Evolutionary conservation across 2,329 filamentous ascomycete species (phyloP), one percentile per base, ranked within the genome.

Genomic region (Paraphoma sp.): DNA sequence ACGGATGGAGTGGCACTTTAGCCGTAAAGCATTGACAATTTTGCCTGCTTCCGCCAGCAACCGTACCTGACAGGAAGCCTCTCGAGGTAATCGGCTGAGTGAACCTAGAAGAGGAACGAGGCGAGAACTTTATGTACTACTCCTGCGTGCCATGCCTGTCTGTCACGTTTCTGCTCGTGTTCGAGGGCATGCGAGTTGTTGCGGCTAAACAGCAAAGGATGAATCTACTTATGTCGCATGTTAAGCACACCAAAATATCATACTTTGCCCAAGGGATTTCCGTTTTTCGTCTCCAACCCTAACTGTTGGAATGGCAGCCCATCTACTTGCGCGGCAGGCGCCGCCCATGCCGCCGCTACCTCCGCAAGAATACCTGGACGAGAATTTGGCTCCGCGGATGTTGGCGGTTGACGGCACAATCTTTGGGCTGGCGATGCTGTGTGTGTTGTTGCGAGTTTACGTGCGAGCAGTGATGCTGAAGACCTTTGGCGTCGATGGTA

Each of bases 401-500:
- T 42, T 42, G 16, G 40, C 40, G 16, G 40, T 42, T 9, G 40
- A 42, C 8, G 40, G 40, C 8, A 16, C 40, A 16, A n/a, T 42
- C 14, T 42, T 42, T 17, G 40, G 14, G 16, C n/a, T 42, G 40
- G 12, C 40, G 40, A 42, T 42, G 40, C 8, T 17, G 14, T n/a
- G 14, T 42, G 40, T 42, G 8, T 42, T 42, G 40, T 16, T 42
- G 40, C 40, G 40, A 8, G 8, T 42, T n/a, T 42, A 42, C 16
- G 40, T 42, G 8, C 10, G 40, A 16, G 40, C 14, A n/a, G 12
- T 42, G 11, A 42, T 42, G 40, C 40, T 42, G 40, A 42, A 42
- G 40, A 42, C 40, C 31, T 49, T 49, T 40, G 38, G 36, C 40
- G 31, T 23, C 31, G 23, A 40, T 49, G 31, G 47, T 42, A 49